Percentiles rank a stretch among this genome's conserved stretches.
Conservation (phyloP, 768 basidiomycete species). For the Leucocoprinus sp. region DNA sequence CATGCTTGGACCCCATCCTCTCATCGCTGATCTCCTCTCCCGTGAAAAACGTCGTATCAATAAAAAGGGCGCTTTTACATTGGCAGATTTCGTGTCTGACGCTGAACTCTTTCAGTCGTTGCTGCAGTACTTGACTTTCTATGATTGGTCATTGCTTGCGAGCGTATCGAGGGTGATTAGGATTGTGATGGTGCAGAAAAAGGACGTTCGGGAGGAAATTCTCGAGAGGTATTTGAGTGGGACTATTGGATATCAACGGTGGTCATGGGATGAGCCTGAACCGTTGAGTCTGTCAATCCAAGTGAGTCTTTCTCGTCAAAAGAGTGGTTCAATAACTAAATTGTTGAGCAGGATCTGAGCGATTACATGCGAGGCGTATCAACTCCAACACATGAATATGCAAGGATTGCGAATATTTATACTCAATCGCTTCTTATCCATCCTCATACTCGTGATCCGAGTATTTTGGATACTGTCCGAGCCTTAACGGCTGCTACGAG, state of each 20-base stretch:
- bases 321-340: not conserved
- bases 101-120: slow-evolving; percentile 44
- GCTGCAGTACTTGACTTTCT: slow-evolving; percentile 59
- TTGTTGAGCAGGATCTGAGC: slow-evolving; percentile 55
- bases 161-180: slow-evolving; percentile 49
- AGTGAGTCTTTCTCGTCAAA: slow-evolving; percentile 30
- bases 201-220: slow-evolving; percentile 51
- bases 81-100: slow-evolving; percentile 48
- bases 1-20: not conserved
- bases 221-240: slow-evolving; percentile 55
- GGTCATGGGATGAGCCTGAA: slow-evolving; percentile 54
- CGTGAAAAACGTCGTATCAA: not conserved
- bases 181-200: slow-evolving; percentile 36
- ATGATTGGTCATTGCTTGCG: slow-evolving; percentile 60
- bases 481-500: slow-evolving; percentile 54
- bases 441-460: slow-evolving; percentile 32
- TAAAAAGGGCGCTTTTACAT: slow-evolving; percentile 30
- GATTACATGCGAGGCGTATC: slow-evolving; percentile 76
- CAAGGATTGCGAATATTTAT: slow-evolving; percentile 48
- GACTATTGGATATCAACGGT: slow-evolving; percentile 66
- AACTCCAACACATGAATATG: slow-evolving; percentile 67
- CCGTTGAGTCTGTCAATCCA: slow-evolving; percentile 55
- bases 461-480: slow-evolving; percentile 35
- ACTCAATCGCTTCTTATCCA: slow-evolving; percentile 42
- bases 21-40: not conserved